Evolutionary conservation across 2,329 filamentous ascomycete species (phyloP), one percentile per base, ranked within the genome.

Genomic region (Malbranchea zuffiana): DNA sequence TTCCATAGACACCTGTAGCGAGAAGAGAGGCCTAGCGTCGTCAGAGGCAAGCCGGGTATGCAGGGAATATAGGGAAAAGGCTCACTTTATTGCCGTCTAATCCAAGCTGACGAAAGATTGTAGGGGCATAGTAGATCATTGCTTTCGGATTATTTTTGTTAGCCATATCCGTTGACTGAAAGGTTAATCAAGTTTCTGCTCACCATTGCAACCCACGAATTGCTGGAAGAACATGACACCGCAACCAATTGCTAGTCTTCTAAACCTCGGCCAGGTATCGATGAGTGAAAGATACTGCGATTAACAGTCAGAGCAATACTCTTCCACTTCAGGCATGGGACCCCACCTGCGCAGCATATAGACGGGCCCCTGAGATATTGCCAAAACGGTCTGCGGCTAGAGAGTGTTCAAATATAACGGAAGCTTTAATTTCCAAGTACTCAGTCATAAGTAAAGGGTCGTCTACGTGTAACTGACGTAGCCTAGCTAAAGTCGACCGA

Each of bases 381-480:
- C 52, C 50, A 33, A 52, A 60, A 10, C 50, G 41, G 8, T 60
- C 55, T 19, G 39, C 44, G 1, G 48, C 47, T 39, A 58, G 60
- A 0, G 50, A 47, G 12, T 55, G 57, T 24, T 60, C 57, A 10
- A 59, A 43, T 49, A 59, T 53, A 8, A 60, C 54, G 0, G 56
- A 57, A 3, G 72, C 68, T 11, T 66, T 63, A 35, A 71, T 68
- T 24, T 69, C 66, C 5, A 62, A 50, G 45, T 60, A 68, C 46
- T 77, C 74, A 15, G 63, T 57, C 8, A 64, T 55, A 1, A 78
- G 60, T 1, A 60, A 48, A 1, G 56, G 46, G 37, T 74, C 67
- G 15, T 56, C 62, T 0, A 50, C 48, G 2, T 66, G 59, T 2
- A 70, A 55, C 20, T 62, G 59, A 5, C 72, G 66, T 5, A 76